Conservation (phyloP, 805 yeast genomes). For the Wickerhamomyces tratensis region DNA sequence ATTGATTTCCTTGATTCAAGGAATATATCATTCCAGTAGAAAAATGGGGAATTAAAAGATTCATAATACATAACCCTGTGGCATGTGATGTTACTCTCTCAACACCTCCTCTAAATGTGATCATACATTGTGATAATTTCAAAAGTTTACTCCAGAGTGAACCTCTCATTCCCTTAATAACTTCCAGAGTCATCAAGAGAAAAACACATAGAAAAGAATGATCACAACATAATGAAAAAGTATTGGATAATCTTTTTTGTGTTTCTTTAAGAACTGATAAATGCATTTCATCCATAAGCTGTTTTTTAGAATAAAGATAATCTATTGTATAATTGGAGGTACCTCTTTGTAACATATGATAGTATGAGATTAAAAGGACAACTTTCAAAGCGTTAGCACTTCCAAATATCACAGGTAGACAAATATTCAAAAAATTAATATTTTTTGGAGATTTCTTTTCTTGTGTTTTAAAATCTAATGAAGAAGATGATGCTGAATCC, state of each 20-base stretch:
- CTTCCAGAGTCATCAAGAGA: slow-evolving; percentile 4
- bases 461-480: no score
- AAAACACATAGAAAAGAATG: slow-evolving; percentile 7
- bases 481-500: no score
- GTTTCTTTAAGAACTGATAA: slow-evolving; percentile 4
- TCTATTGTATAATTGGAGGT: neutral
- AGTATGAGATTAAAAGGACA: slow-evolving; percentile 5
- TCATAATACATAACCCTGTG: slow-evolving; percentile 7
- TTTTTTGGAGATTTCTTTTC: neutral
- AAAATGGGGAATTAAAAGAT: slow-evolving; percentile 4
- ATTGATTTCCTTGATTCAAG: neutral
- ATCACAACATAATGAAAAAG: slow-evolving; percentile 7
- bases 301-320: neutral
- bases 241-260: slow-evolving; percentile 3
- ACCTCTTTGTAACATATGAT: slow-evolving; percentile 1
- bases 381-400: slow-evolving; percentile 7
- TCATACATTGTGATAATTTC: slow-evolving; percentile 2
- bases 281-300: slow-evolving; percentile 4
- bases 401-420: slow-evolving; percentile 7
- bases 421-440: slow-evolving; percentile 1
- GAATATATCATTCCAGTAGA: slow-evolving; percentile 5
- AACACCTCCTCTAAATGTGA: slow-evolving; percentile 9
- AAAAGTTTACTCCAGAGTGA: slow-evolving; percentile 4
- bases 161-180: slow-evolving; percentile 4
- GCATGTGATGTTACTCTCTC: slow-evolving; percentile 2